Conservation (phyloP, 805 yeast genomes). For the Hermanozyma aechmeae region DNA sequence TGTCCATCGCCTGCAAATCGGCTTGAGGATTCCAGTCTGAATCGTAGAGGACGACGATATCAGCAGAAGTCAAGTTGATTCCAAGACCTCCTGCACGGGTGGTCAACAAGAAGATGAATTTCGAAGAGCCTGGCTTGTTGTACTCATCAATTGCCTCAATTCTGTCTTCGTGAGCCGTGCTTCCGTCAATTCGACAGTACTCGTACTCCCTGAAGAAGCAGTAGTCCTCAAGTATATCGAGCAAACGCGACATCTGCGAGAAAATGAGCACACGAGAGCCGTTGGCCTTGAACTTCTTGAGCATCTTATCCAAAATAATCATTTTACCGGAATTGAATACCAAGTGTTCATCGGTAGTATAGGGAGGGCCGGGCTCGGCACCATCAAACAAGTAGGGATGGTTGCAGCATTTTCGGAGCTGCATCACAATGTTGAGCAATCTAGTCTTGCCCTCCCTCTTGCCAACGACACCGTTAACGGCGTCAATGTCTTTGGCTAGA, state of each 20-base stretch:
- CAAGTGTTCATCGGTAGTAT: constrained; percentile 89
- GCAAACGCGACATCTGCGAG: constrained; percentile 85
- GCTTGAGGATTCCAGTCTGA: constrained; percentile 99
- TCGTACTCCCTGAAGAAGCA: constrained; percentile 76
- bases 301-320: constrained; percentile 76
- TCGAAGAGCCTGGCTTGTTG: constrained; percentile 71
- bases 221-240: constrained; percentile 89
- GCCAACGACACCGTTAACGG: constrained; percentile 93
- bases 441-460: constrained; percentile 90
- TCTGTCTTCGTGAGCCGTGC: constrained; percentile 88
- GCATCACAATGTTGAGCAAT: constrained; percentile 90
- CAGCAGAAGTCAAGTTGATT: constrained; percentile 86
- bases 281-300: constrained; percentile 57
- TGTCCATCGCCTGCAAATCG: constrained; percentile 95
- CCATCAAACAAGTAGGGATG: constrained; percentile 97
- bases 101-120: constrained; percentile 77
- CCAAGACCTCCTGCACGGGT: constrained; percentile 98
- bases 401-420: constrained; percentile 89
- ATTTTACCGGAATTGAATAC: constrained; percentile 87
- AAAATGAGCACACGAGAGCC: constrained; percentile 90
- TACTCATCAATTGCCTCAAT: constrained; percentile 88
- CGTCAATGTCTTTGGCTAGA: constrained; percentile 88
- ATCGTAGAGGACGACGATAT: constrained; percentile 79
- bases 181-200: constrained; percentile 90
- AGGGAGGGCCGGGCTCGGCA: constrained; percentile 99